These are phyloP conservation scores for Collybiopsis luxurians DNA, from an alignment of 768 basidiomycete genomes.

Conservation along the genomic window DNA sequence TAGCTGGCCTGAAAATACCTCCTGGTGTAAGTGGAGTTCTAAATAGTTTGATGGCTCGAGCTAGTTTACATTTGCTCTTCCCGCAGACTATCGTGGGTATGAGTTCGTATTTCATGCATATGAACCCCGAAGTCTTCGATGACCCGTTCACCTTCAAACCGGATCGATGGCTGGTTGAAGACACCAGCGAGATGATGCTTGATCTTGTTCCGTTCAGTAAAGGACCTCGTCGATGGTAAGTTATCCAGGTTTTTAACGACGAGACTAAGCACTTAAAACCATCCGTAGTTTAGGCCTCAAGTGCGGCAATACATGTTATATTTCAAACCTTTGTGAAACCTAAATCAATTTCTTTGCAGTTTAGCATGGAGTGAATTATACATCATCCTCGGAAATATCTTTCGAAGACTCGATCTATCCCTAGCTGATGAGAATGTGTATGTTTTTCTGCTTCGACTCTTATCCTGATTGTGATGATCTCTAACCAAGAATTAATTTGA, in stretches of 20 bases:
- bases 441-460: too few relatives aligned
- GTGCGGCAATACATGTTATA: too few relatives aligned
- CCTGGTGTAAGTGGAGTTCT: conserved; percentile 35
- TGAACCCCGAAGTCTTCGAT: conserved; percentile 32
- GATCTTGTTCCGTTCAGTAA: conserved; percentile 35
- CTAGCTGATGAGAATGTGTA: conserved; percentile 13
- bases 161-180: conserved; percentile 36
- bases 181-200: conserved; percentile 22
- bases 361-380: conserved; percentile 3
- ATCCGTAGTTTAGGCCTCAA: too few relatives aligned
- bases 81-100: conserved; percentile 40
- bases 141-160: conserved; percentile 35
- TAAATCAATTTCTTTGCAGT: not conserved
- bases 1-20: too few relatives aligned
- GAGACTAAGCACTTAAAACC: not conserved
- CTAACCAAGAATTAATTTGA: too few relatives aligned
- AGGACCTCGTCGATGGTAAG: not conserved
- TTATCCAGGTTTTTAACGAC: not conserved
- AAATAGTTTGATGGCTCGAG: too few relatives aligned
- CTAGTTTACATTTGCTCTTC: too few relatives aligned
- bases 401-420: not conserved
- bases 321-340: too few relatives aligned
- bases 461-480: not conserved
- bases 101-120: conserved; percentile 30
- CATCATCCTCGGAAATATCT: not conserved